Conservation (phyloP, 129 eudicot species). For the Pittosporum tobira region DNA sequence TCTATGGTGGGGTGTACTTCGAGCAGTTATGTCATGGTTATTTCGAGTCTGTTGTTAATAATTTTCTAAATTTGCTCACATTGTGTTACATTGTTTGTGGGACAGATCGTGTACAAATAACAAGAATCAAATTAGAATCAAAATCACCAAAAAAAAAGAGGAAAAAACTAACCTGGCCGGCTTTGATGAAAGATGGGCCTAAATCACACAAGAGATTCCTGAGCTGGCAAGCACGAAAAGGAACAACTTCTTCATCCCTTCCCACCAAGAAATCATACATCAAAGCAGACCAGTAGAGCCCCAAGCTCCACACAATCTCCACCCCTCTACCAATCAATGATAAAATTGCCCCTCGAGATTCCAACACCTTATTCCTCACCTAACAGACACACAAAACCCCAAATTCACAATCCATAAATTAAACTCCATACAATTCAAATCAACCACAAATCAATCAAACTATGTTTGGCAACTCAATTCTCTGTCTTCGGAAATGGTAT, state of each 20-base stretch:
- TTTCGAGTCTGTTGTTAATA: neutral
- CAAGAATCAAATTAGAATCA: neutral
- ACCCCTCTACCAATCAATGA: slow-evolving; percentile 84
- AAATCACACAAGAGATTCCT: slow-evolving; percentile 75
- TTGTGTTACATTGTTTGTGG: neutral
- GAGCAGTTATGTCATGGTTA: neutral
- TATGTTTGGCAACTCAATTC: too few relatives aligned
- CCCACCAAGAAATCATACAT: slow-evolving; percentile 83
- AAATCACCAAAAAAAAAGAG: neutral
- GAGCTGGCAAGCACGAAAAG: slow-evolving; percentile 91
- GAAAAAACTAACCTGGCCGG: slow-evolving; percentile 71
- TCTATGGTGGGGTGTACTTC: too few relatives aligned
- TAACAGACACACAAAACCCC: slow-evolving; percentile 27
- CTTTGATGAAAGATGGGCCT: slow-evolving; percentile 98
- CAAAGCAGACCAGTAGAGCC: slow-evolving; percentile 79
- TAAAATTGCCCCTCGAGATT: slow-evolving; percentile 72
- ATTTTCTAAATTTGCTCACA: neutral
- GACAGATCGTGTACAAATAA: neutral
- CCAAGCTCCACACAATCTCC: slow-evolving; percentile 91
- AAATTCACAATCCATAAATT: neutral
- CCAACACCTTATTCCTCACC: slow-evolving; percentile 94
- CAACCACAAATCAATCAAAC: neutral
- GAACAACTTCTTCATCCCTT: slow-evolving; percentile 97
- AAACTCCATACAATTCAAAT: neutral
- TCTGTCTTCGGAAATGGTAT: too few relatives aligned